Conservation (phyloP, 345 rosid genomes). For the Sisymbrium irio region DNA sequence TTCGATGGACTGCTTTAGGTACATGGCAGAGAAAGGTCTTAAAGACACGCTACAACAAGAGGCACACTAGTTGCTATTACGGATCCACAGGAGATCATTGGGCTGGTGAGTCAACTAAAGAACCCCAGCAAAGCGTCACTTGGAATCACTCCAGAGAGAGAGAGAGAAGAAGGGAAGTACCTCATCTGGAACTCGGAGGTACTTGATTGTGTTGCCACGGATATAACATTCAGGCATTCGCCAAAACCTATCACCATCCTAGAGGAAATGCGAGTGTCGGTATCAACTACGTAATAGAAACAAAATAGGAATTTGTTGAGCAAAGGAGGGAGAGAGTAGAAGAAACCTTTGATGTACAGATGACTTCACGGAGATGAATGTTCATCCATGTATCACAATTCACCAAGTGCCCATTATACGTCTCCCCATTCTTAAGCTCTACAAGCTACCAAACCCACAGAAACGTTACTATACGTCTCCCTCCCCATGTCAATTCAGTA, state of each 20-base stretch:
- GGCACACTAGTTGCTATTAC: background rate
- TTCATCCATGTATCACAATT: constrained; percentile 99
- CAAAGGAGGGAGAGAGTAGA: background rate
- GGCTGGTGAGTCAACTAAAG: background rate
- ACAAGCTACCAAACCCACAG: constrained; percentile 54
- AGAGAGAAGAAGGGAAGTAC: constrained; percentile 35
- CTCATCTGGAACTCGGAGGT: constrained; percentile 99
- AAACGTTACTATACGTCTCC: no score
- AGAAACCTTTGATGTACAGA: constrained; percentile 88
- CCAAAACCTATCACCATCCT: constrained; percentile 99
- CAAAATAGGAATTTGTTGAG: background rate
- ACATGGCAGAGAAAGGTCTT: background rate
- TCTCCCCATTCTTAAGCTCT: constrained; percentile 95
- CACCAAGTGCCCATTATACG: constrained; percentile 94
- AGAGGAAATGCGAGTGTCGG: background rate
- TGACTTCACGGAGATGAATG: constrained; percentile 97
- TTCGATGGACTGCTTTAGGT: background rate
- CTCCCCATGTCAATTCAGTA: background rate
- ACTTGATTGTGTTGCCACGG: constrained; percentile 96
- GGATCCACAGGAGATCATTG: background rate
- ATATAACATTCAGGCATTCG: constrained; percentile 99
- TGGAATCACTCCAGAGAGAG: constrained; percentile 25
- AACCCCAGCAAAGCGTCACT: background rate
- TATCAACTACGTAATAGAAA: background rate
- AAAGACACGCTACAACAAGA: constrained; percentile 28